phyloP scores from a whole-genome alignment of 2,329 filamentous ascomycete species.

The Cladophialophora carrionii region DNA sequence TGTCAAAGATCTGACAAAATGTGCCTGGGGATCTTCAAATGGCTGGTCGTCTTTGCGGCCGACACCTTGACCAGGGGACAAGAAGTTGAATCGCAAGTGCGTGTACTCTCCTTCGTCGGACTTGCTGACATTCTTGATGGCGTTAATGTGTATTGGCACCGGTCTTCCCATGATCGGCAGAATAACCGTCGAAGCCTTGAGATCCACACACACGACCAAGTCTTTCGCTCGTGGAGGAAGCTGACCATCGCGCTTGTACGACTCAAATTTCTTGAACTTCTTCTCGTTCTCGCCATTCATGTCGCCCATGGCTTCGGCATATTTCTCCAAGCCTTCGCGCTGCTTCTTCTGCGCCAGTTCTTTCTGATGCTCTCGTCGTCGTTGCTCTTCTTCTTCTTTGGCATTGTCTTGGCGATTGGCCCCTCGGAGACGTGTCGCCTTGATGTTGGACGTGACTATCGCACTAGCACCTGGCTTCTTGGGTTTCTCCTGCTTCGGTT shows the following conservation, averaged over 20 bases:
- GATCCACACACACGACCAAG: conserved; percentile 84
- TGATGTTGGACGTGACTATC: conserved; percentile 92
- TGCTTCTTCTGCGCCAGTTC: conserved; percentile 86
- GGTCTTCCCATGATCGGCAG: conserved; percentile 96
- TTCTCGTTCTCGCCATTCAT: conserved; percentile 91
- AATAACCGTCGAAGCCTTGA: conserved; percentile 86
- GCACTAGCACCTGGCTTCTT: conserved; percentile 86
- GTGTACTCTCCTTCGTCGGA: conserved; percentile 94
- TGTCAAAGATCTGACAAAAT: conserved; percentile 93
- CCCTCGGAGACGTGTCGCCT: conserved; percentile 79
- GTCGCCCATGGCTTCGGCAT: conserved; percentile 80
- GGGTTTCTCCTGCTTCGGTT: conserved; percentile 80
- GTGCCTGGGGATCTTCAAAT: conserved; percentile 92
- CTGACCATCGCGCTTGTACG: conserved; percentile 97
- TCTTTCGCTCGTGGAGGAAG: conserved; percentile 81
- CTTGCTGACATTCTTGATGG: conserved; percentile 98
- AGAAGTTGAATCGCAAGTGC: conserved; percentile 93
- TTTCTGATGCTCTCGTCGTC: conserved; percentile 88
- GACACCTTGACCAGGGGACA: conserved; percentile 95
- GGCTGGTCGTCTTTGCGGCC: conserved; percentile 96
- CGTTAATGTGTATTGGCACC: conserved; percentile 96
- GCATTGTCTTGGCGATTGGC: conserved; percentile 86
- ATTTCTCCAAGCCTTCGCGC: conserved; percentile 80
- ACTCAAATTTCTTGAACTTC: conserved; percentile 99
- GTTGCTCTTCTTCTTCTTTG: conserved; percentile 74